A percentile compares a stretch with the other conserved stretches of the same genome.
Evolutionary conservation across 345 rosid genomes (phyloP).

Genomic region (Nephelium lappaceum): DNA sequence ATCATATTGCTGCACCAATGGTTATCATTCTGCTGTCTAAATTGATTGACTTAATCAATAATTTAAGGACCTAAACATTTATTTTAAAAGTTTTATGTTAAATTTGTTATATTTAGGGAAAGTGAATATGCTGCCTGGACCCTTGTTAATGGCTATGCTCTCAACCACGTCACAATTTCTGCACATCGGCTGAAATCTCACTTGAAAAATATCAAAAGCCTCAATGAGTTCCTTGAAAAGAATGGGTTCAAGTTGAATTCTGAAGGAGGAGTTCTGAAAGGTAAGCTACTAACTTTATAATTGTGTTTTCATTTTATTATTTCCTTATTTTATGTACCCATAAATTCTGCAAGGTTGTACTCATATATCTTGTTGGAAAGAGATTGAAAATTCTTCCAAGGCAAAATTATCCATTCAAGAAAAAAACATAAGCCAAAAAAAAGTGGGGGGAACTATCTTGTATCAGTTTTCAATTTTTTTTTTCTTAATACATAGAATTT

Average conservation of each 20-base stretch:
- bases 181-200: constrained; percentile 70
- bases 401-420: not conserved
- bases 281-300: constrained; percentile 37
- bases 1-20: not conserved
- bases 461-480: not conserved
- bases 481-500: not conserved
- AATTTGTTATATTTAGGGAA: constrained; percentile 50
- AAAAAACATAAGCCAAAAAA: not conserved
- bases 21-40: not conserved
- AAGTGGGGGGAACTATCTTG: not conserved
- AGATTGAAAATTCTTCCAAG: not conserved
- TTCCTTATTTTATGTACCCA: not conserved
- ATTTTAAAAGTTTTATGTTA: not conserved
- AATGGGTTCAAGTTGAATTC: constrained; percentile 76
- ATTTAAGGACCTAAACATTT: not conserved
- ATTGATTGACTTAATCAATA: not conserved
- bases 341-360: not conserved
- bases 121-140: constrained; percentile 97
- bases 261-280: constrained; percentile 88
- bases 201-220: constrained; percentile 53
- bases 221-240: constrained; percentile 59
- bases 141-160: constrained; percentile 82
- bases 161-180: constrained; percentile 89
- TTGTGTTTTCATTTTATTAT: constrained; percentile 1
- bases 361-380: not conserved